Evolutionary conservation across 495 filamentous ascomycete species (phyloP).

Genomic region (Tuber calosporum): DNA sequence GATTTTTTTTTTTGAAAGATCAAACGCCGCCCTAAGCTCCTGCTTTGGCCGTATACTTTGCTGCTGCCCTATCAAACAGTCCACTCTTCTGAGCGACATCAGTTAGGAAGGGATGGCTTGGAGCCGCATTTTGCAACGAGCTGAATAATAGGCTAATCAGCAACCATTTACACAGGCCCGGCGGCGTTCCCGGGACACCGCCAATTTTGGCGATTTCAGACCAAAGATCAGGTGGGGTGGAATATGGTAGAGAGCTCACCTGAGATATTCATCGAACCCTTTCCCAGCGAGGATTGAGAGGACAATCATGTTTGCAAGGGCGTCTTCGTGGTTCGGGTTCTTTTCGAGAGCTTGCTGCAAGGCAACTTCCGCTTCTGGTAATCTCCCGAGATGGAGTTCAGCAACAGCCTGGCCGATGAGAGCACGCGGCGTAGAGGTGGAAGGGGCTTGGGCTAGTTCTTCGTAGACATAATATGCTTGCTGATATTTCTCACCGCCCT

Average conservation of each 20-base stretch:
- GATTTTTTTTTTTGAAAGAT: neutral
- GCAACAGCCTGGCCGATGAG: constrained; percentile 83
- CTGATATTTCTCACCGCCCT: constrained; percentile 96
- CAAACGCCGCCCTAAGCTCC: constrained; percentile 46
- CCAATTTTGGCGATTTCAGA: neutral
- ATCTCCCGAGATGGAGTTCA: constrained; percentile 81
- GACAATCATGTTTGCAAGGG: constrained; percentile 74
- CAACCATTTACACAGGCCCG: neutral
- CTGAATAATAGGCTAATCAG: constrained; percentile 42
- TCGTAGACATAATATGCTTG: constrained; percentile 97
- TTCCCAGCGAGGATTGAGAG: constrained; percentile 68
- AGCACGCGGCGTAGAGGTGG: constrained; percentile 58
- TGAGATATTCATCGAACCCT: constrained; percentile 53
- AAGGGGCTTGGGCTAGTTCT: constrained; percentile 81
- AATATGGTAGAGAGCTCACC: constrained; percentile 46
- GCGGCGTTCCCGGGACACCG: neutral
- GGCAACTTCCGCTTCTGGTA: constrained; percentile 82
- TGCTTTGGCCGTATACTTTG: constrained; percentile 69
- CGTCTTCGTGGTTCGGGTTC: constrained; percentile 61
- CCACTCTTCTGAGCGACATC: constrained; percentile 70
- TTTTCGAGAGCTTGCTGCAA: constrained; percentile 70
- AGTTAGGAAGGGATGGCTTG: constrained; percentile 58
- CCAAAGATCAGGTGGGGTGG: neutral
- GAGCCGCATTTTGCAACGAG: constrained; percentile 51
- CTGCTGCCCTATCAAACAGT: constrained; percentile 70